phyloP scores from a whole-genome alignment of 1,139 yeast species.

The Diutina scorzettiae region DNA sequence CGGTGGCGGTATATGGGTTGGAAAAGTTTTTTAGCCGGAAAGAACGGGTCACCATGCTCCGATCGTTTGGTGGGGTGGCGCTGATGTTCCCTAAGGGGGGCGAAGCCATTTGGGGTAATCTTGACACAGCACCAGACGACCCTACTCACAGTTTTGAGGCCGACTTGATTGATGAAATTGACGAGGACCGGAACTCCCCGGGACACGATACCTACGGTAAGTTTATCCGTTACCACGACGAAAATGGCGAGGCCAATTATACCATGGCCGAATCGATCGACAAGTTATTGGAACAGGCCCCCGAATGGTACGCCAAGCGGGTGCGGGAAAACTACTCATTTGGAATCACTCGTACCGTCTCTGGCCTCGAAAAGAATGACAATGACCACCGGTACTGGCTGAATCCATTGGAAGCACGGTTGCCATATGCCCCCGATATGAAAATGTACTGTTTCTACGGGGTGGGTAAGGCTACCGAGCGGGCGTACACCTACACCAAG shows the following conservation, averaged over 20 bases:
- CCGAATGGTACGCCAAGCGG: constrained; percentile 62
- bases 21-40: constrained; percentile 86
- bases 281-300: constrained; percentile 49
- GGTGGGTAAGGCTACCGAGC: constrained; percentile 88
- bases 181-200: background rate
- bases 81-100: constrained; percentile 98
- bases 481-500: constrained; percentile 70
- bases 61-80: constrained; percentile 88
- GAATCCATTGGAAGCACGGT: constrained; percentile 82
- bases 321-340: constrained; percentile 61
- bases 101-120: constrained; percentile 73
- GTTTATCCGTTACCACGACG: constrained; percentile 46
- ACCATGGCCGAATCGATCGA: constrained; percentile 62
- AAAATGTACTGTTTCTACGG: constrained; percentile 87
- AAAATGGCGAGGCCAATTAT: constrained; percentile 32
- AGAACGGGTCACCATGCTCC: constrained; percentile 76
- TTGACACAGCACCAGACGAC: constrained; percentile 51
- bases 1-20: constrained; percentile 85
- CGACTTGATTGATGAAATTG: constrained; percentile 8
- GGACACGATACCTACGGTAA: constrained; percentile 47
- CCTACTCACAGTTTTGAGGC: constrained; percentile 18
- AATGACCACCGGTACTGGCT: constrained; percentile 71
- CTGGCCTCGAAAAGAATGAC: constrained; percentile 53
- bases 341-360: constrained; percentile 53
- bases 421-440: constrained; percentile 91